These are phyloP conservation scores for Apiospora arundinis DNA, from an alignment of 2,329 filamentous ascomycete genomes.

Conservation along the genomic window DNA sequence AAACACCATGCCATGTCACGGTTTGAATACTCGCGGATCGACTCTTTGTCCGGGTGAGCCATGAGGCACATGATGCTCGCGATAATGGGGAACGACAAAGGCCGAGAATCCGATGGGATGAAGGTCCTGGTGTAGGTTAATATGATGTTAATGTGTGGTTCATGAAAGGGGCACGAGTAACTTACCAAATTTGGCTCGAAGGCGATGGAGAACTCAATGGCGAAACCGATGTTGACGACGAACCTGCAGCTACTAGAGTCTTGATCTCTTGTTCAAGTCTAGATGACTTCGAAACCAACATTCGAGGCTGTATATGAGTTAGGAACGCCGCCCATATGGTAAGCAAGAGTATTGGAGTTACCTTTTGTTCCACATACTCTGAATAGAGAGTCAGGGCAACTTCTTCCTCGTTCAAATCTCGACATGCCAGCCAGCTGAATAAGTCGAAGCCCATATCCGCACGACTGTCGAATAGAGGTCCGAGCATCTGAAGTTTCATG, in stretches of 20 bases:
- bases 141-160: too few species aligned
- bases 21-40: not conserved
- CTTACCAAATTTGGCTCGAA: not conserved
- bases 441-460: not conserved
- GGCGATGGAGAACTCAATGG: too few species aligned
- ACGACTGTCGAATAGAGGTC: not conserved
- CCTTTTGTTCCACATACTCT: not conserved
- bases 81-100: not conserved
- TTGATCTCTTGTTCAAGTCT: not conserved
- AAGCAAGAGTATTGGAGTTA: too few species aligned
- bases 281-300: not conserved
- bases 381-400: not conserved
- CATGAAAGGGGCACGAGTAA: not conserved
- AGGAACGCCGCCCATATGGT: too few species aligned
- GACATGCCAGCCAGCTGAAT: not conserved
- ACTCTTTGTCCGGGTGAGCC: not conserved
- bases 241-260: not conserved
- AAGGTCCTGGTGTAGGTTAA: not conserved
- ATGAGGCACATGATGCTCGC: not conserved
- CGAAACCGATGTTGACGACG: too few species aligned
- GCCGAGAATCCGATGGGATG: not conserved
- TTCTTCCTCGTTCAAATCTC: not conserved
- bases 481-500: not conserved
- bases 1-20: not conserved
- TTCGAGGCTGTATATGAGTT: not conserved